Evolutionary conservation across 108 stramenopile species (phyloP).

Genomic region (Discostella stelligeroides): DNA sequence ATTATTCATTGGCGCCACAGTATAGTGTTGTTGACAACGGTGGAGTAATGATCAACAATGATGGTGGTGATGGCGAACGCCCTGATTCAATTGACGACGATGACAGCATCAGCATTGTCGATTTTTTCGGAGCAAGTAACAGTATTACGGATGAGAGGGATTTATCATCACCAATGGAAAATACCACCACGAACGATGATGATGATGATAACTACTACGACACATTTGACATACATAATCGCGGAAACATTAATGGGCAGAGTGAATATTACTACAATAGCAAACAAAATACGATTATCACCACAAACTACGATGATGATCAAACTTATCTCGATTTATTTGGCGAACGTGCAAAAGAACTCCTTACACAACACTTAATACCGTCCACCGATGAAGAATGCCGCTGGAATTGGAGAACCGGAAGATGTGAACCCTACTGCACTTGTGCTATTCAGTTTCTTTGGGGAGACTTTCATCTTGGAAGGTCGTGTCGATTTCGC

Average conservation of each 20-base stretch:
- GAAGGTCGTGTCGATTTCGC: slow-evolving; percentile 70
- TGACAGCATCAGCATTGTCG: background rate
- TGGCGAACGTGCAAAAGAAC: slow-evolving; percentile 84
- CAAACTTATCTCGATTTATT: slow-evolving; percentile 80
- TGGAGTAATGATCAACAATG: background rate
- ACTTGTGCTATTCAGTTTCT: slow-evolving; percentile 57
- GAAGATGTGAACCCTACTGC: slow-evolving; percentile 84
- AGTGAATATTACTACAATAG: slow-evolving; percentile 17
- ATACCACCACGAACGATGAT: too few species aligned
- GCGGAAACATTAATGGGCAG: background rate
- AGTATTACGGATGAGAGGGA: too few species aligned
- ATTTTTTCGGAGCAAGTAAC: too few species aligned
- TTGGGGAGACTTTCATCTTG: slow-evolving; percentile 82
- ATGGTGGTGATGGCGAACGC: background rate
- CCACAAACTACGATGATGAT: slow-evolving; percentile 54
- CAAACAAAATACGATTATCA: background rate
- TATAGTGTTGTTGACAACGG: background rate
- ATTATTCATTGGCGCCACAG: slow-evolving; percentile 8
- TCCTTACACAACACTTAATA: slow-evolving; percentile 71
- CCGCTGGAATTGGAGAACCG: slow-evolving; percentile 77
- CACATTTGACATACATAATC: background rate
- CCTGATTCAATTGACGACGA: background rate
- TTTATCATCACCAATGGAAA: too few species aligned
- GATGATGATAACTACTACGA: background rate
- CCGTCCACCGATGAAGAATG: slow-evolving; percentile 50